phyloP scores from a whole-genome alignment of 129 eudicot species.

The Ambrosia trifida region DNA sequence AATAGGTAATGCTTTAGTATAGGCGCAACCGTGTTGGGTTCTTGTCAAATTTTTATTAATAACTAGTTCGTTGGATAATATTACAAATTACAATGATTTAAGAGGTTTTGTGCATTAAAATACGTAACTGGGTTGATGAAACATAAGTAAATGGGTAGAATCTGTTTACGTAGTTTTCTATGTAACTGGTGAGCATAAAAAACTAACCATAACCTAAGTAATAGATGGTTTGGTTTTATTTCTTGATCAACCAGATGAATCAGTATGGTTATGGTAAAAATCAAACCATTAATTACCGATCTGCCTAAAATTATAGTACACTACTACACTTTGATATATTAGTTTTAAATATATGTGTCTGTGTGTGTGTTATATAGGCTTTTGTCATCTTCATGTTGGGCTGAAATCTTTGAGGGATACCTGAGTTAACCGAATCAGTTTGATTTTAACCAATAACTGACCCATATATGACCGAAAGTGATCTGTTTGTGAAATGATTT shows the following conservation, averaged over 20 bases:
- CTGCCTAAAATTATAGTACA: background rate
- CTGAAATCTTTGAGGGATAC: background rate
- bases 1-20: background rate
- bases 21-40: background rate
- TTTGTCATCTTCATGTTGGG: background rate
- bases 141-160: background rate
- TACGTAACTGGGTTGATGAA: background rate
- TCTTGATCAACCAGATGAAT: background rate
- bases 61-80: background rate
- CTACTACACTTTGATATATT: background rate
- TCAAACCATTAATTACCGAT: background rate
- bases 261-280: background rate
- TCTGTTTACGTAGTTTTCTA: background rate
- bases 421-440: background rate
- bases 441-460: background rate
- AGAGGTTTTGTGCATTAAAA: background rate
- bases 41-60: background rate
- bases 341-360: background rate
- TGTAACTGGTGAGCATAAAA: background rate
- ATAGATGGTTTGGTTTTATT: background rate
- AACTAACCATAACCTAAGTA: background rate
- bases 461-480: background rate
- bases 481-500: background rate
- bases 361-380: background rate
- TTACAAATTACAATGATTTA: background rate